Evolutionary conservation across 78 protist genomes (phyloP).

Genomic region (Chrysochromulina tobinii): DNA sequence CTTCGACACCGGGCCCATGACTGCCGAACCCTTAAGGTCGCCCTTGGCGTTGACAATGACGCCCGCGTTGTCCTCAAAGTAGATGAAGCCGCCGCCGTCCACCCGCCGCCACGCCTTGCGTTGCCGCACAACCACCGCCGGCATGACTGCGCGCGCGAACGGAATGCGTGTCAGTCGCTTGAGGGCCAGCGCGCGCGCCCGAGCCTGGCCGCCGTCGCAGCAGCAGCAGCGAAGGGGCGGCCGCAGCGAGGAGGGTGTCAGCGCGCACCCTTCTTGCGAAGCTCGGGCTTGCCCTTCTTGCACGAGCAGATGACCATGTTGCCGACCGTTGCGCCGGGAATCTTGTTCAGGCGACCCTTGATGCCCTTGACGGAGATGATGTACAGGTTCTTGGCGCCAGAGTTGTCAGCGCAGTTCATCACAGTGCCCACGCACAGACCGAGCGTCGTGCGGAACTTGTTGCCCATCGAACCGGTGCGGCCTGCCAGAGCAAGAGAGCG

Average conservation of each 20-base stretch:
- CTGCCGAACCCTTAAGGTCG: conserved; percentile 98
- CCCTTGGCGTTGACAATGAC: conserved; percentile 98
- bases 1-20: conserved; percentile 99
- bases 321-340: conserved; percentile 96
- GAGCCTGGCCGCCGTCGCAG: no score
- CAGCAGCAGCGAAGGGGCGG: no score
- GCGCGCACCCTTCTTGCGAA: conserved; percentile 90
- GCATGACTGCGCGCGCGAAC: conserved; percentile 53
- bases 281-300: conserved; percentile 99
- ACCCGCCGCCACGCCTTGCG: conserved; percentile 94
- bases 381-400: conserved; percentile 99
- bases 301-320: conserved; percentile 96
- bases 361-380: conserved; percentile 95
- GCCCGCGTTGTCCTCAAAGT: conserved; percentile 98
- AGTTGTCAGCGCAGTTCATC: conserved; percentile 99
- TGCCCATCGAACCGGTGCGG: conserved; percentile 74
- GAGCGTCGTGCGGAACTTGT: conserved; percentile 83
- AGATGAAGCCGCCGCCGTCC: conserved; percentile 91
- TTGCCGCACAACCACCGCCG: conserved; percentile 97
- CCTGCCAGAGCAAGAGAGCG: conserved; percentile 10
- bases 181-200: no score
- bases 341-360: conserved; percentile 93
- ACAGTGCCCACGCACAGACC: conserved; percentile 94
- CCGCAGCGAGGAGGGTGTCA: no score
- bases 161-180: neutral